Percentiles rank a stretch among this genome's conserved stretches.
phyloP scores from a whole-genome alignment of 192 early-diverging fungal genomes.

The Pecoramyces ruminantium region DNA sequence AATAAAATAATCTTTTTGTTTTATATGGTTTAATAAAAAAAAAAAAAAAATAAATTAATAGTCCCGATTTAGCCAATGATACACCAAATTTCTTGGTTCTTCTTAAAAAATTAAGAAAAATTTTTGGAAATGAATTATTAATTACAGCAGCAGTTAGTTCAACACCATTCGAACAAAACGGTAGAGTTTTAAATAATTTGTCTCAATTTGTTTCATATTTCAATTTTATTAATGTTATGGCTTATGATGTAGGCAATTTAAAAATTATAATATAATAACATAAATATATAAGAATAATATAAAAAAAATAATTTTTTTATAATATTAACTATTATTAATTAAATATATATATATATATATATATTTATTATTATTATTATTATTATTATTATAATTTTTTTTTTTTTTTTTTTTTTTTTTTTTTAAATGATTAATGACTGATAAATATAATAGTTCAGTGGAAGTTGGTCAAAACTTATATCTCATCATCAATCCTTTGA shows the following conservation, averaged over 20 bases:
- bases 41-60: too few relatives aligned
- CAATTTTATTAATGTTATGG: conserved; percentile 49
- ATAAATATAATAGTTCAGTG: not conserved
- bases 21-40: too few relatives aligned
- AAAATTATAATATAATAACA: too few relatives aligned
- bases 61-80: conserved; percentile 31
- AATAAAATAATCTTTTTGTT: too few relatives aligned
- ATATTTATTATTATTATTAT: too few relatives aligned
- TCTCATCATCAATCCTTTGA: not conserved
- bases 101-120: conserved; percentile 36
- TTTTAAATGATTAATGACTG: too few relatives aligned
- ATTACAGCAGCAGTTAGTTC: conserved; percentile 45
- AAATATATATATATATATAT: too few relatives aligned
- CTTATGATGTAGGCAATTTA: conserved; percentile 56
- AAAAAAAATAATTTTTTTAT: too few relatives aligned
- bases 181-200: conserved; percentile 27
- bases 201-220: conserved; percentile 36
- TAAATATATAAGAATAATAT: too few relatives aligned
- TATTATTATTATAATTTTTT: not conserved
- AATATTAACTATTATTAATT: too few relatives aligned
- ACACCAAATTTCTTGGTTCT: conserved; percentile 38
- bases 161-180: conserved; percentile 32
- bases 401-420: conserved; percentile 1
- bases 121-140: conserved; percentile 7
- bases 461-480: not conserved